Evolutionary conservation across 202 grass and related monocot species (phyloP), one percentile per base, ranked within the genome.

Genomic region (Zizania palustris): DNA sequence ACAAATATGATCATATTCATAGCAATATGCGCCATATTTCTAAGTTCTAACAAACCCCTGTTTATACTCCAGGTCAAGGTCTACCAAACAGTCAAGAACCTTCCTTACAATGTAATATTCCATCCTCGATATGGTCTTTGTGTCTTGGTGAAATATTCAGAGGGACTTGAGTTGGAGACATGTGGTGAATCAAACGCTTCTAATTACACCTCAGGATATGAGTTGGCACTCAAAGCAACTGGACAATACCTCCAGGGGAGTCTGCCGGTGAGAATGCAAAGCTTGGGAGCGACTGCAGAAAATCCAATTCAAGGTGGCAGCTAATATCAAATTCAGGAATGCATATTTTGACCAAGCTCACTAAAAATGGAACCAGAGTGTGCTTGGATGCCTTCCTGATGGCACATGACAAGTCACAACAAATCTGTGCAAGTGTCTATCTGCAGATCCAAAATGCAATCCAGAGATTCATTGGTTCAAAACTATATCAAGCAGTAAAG

Each of bases 401-500:
- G 89, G 95, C 50, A 55, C 9, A 75, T n/a, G n/a, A n/a, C n/a
- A n/a, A n/a, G n/a, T 92, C 58, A 50, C 20, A 34, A 98, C 91
- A 36, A 88, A 88, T 69, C 60, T 36, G 16, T 98, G 95, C 85
- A 95, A 90, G 53, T 98, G 95, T 61, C 66, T 94, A 33, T 79
- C 44, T 19, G 4, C 22, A 49, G 86, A 90, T 76, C 79, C 77
- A 56, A 73, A 42, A 11, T 98, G 96, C 69, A 75, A 82, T 85
- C 91, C 96, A 73, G 96, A 92, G 65, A 90, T 65, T 3, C 96
- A 98, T 56, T 98, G 96, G 91, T 98, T 95, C 73, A 95, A 89
- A 83, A 64, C 95, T 59, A 92, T 95, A 66, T 82, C 60, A 45
- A 95, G 87, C 51, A 79, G 67, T 71, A 89, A 83, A 78, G 77